These are phyloP conservation scores for Wakefieldia striispora DNA, from an alignment of 768 basidiomycete species.

Conservation along the genomic window DNA sequence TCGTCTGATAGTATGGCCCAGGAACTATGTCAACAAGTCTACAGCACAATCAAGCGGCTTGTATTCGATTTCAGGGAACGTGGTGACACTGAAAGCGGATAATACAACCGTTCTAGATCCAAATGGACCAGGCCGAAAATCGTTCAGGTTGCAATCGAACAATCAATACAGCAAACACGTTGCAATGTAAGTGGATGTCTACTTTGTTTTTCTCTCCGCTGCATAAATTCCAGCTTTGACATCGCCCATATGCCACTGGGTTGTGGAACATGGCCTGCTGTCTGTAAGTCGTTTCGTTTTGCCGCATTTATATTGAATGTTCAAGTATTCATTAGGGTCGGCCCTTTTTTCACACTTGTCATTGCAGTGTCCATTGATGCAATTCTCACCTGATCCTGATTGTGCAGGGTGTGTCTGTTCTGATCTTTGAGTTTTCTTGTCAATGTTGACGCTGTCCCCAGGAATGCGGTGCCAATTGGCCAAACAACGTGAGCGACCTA, in stretches of 20 bases:
- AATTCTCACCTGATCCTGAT: background rate
- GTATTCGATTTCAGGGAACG: conserved; percentile 50
- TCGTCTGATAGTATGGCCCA: conserved; percentile 11
- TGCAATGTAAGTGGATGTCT: conserved; percentile 24
- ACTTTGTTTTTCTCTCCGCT: background rate
- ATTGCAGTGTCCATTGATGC: background rate
- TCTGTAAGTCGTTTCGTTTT: conserved; percentile 25
- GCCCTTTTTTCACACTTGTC: too few relatives aligned
- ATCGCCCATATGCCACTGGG: conserved; percentile 38
- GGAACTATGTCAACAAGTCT: conserved; percentile 43
- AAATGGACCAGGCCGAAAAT: conserved; percentile 33
- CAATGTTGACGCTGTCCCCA: conserved; percentile 7
- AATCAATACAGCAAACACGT: conserved; percentile 33
- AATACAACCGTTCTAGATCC: conserved; percentile 30
- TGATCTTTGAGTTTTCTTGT: background rate
- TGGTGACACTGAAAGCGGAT: conserved; percentile 33
- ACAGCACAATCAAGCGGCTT: conserved; percentile 55
- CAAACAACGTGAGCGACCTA: conserved; percentile 13
- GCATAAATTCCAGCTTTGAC: conserved; percentile 26
- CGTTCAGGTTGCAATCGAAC: conserved; percentile 35
- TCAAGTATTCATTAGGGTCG: conserved; percentile 21
- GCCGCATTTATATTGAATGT: background rate
- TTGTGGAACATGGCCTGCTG: conserved; percentile 39
- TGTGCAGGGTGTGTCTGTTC: conserved; percentile 22
- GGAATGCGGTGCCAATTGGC: conserved; percentile 30